These are phyloP conservation scores for Nevesoporus exiguus DNA, from an alignment of 768 basidiomycete species.

Conservation along the genomic window DNA sequence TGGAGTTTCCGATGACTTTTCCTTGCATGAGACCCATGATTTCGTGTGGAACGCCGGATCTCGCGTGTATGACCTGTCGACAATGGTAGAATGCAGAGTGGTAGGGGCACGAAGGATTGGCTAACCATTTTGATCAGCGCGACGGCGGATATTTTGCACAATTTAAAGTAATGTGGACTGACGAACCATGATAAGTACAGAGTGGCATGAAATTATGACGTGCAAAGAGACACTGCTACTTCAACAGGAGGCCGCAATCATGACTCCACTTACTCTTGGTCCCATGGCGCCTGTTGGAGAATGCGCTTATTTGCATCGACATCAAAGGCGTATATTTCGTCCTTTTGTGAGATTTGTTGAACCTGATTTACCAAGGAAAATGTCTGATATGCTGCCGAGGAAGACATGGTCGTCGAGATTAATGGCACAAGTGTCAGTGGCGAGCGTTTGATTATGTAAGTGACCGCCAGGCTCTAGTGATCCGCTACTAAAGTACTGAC, in stretches of 20 bases:
- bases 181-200: not conserved
- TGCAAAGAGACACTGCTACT: not conserved
- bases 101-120: not conserved
- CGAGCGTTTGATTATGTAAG: too few relatives aligned
- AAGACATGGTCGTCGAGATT: slow-evolving; percentile 28
- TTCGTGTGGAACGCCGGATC: slow-evolving; percentile 95
- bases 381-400: slow-evolving; percentile 63
- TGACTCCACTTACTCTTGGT: slow-evolving; percentile 64
- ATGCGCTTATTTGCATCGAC: slow-evolving; percentile 62
- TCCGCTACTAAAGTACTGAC: too few relatives aligned
- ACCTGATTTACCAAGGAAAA: slow-evolving; percentile 74
- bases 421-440: not conserved
- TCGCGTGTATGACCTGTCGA: slow-evolving; percentile 90
- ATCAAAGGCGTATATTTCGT: slow-evolving; percentile 78
- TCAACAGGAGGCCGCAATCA: slow-evolving; percentile 1
- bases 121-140: slow-evolving; percentile 92
- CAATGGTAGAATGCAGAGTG: not conserved
- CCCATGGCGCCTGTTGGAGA: slow-evolving; percentile 76
- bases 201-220: not conserved
- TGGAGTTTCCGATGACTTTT: slow-evolving; percentile 75
- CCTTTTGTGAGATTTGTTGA: slow-evolving; percentile 65
- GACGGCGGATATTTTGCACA: slow-evolving; percentile 92
- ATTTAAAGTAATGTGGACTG: slow-evolving; percentile 79
- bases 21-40: slow-evolving; percentile 99
- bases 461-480: too few relatives aligned